phyloP scores from a whole-genome alignment of 192 early-diverging fungal species.

The Physocladia obscura region DNA sequence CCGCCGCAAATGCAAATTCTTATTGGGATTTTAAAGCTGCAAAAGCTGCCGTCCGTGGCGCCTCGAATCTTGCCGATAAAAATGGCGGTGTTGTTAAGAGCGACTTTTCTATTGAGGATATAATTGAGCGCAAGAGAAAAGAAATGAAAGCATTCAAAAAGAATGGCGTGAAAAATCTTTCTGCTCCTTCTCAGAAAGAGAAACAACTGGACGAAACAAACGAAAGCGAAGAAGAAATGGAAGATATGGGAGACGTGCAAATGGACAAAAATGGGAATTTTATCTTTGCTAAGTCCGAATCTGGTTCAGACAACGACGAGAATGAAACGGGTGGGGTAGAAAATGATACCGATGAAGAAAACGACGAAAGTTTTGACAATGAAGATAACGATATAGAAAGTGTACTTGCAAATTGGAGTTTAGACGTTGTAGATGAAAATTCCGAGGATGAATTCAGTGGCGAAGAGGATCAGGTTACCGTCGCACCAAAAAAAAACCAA shows the following conservation, averaged over 20 bases:
- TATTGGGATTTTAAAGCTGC: conserved; percentile 82
- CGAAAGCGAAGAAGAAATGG: conserved; percentile 3
- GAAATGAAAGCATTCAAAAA: conserved; percentile 26
- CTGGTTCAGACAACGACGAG: conserved; percentile 25
- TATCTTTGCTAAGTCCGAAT: conserved; percentile 1
- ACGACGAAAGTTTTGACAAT: neutral
- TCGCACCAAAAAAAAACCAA: conserved; percentile 16
- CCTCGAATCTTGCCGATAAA: conserved; percentile 26
- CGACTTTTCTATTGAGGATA: conserved; percentile 28
- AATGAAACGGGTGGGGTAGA: conserved; percentile 22
- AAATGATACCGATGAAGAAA: conserved; percentile 10
- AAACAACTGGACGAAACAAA: neutral
- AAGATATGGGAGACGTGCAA: conserved; percentile 21
- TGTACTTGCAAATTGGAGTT: neutral
- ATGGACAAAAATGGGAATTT: conserved; percentile 22
- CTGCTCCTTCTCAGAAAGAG: too few species aligned
- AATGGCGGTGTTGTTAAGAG: neutral
- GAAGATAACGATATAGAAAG: conserved; percentile 1
- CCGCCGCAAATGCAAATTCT: conserved; percentile 37
- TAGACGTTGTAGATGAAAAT: conserved; percentile 6
- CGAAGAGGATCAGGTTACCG: conserved; percentile 21
- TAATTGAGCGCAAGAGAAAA: conserved; percentile 26
- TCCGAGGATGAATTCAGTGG: conserved; percentile 10
- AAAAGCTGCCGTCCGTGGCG: conserved; percentile 58
- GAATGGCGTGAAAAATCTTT: neutral